These are phyloP conservation scores for Aspergillus nanangensis DNA, from an alignment of 495 filamentous ascomycete genomes.

Conservation along the genomic window DNA sequence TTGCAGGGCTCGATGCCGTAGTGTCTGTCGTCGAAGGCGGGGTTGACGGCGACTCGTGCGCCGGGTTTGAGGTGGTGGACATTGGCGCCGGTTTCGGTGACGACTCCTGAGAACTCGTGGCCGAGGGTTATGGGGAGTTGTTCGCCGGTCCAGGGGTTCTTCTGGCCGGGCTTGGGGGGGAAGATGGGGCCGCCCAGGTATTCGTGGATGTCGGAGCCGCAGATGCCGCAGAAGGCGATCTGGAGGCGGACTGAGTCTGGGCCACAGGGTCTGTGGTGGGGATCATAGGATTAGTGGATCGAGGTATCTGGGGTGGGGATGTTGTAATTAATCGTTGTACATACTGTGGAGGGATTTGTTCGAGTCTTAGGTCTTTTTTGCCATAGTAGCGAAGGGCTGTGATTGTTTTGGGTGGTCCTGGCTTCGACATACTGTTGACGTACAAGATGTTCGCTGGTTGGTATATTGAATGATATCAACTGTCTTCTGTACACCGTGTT, in stretches of 20 bases:
- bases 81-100: neutral
- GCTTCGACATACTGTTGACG: too few relatives aligned
- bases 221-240: conserved; percentile 2
- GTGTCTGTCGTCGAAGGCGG: neutral
- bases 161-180: neutral
- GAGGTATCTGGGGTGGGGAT: too few relatives aligned
- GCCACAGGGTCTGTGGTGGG: neutral
- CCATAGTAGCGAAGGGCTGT: neutral
- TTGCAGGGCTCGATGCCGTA: neutral
- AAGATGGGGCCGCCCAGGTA: conserved; percentile 2
- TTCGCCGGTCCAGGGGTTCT: neutral
- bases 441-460: too few relatives aligned
- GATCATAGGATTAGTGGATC: too few relatives aligned
- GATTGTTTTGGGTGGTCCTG: too few relatives aligned
- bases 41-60: neutral
- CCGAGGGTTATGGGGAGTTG: neutral
- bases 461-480: too few relatives aligned
- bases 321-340: too few relatives aligned
- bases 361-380: neutral
- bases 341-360: neutral
- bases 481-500: too few relatives aligned
- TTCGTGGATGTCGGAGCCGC: conserved; percentile 4
- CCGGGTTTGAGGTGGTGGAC: neutral
- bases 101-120: conserved; percentile 1
- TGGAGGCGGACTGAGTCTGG: conserved; percentile 1